Percentiles rank a stretch among this genome's conserved stretches.
These are phyloP conservation scores for Calocybe gangraenosa DNA, from an alignment of 768 basidiomycete genomes.

Conservation along the genomic window DNA sequence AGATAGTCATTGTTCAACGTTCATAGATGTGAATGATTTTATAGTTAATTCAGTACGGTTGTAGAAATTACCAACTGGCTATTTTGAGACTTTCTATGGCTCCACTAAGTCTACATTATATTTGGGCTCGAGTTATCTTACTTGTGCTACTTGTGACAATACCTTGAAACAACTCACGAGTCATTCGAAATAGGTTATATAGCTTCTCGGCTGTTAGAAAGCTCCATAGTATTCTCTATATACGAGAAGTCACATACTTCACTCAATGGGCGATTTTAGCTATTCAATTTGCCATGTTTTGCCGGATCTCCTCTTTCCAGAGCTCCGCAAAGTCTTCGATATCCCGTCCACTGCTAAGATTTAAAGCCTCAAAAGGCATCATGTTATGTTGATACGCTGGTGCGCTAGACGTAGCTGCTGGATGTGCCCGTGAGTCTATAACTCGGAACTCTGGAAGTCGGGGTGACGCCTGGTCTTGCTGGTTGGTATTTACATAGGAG, in stretches of 20 bases:
- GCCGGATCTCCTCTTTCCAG: conserved; percentile 53
- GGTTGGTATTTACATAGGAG: conserved; percentile 1
- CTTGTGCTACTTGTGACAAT: too few species aligned
- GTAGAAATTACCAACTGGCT: too few species aligned
- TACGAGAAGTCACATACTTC: too few species aligned
- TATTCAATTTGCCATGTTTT: conserved; percentile 20
- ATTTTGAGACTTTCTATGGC: too few species aligned
- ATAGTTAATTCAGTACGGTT: too few species aligned
- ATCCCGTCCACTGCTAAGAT: conserved; percentile 66
- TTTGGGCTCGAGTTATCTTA: too few species aligned
- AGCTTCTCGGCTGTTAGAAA: too few species aligned
- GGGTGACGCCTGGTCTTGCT: background rate
- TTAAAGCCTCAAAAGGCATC: conserved; percentile 87
- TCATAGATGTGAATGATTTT: too few species aligned
- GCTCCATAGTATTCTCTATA: too few species aligned
- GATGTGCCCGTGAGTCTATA: conserved; percentile 74
- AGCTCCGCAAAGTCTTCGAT: conserved; percentile 69
- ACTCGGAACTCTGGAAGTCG: conserved; percentile 48
- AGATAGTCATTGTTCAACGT: background rate
- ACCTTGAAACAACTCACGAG: too few species aligned
- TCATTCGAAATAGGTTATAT: too few species aligned
- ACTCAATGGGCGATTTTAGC: background rate
- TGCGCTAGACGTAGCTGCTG: conserved; percentile 58
- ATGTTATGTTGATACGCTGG: conserved; percentile 85
- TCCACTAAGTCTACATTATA: too few species aligned